Base-by-base conservation (phyloP, 2,329 filamentous ascomycete species). In the Fusarium equiseti region DNA sequence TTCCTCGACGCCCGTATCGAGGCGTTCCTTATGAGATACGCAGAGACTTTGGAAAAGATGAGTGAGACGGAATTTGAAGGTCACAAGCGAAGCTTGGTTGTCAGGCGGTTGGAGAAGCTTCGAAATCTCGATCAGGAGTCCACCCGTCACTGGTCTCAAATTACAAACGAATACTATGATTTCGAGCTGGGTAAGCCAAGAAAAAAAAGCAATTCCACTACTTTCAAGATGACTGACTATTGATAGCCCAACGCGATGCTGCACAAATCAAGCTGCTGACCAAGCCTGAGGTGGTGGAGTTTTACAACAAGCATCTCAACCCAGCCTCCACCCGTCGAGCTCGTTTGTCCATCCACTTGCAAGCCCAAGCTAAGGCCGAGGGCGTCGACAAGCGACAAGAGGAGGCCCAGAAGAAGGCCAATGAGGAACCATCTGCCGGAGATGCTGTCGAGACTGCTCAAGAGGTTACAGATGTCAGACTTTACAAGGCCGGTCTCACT, bases 101-200 rank as follows among this genome's bases (percentile, higher is more conserved):
- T 92, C 77, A 94, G 94, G 82, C 86, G 93, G 18, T 83, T 97
- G 24, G 95, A 98, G 82, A 97, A 97, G 80, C 81, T 97, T 74
- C 97, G 97, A 86, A 98, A 98, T 72, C 83, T 99, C 49, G 88
- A 91, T 64, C 92, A 95, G 71, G 96, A 99, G 82, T 94, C 91
- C 8, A 87, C 86, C 59, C 88, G 93, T 46, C 91, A 97, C 78
- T 97, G 94, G 95, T 86, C 86, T 53, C 93, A 98, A 76, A 93
- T 99, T 73, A 88, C 89, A 53, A 92, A 87, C 55, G 95, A 98
- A 78, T 93, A 91, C 73, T 97, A 95, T 79, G 94, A 98, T 80
- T 99, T 98, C 80, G 87, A 94, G 76, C 89, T 92, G 78, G 89
- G 95, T 94, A 85, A 80, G 88, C 84, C 2, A 16, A 50, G 22